phyloP scores from a whole-genome alignment of 1,284 basidiomycete species.

The Ceratobasidium sp. region DNA sequence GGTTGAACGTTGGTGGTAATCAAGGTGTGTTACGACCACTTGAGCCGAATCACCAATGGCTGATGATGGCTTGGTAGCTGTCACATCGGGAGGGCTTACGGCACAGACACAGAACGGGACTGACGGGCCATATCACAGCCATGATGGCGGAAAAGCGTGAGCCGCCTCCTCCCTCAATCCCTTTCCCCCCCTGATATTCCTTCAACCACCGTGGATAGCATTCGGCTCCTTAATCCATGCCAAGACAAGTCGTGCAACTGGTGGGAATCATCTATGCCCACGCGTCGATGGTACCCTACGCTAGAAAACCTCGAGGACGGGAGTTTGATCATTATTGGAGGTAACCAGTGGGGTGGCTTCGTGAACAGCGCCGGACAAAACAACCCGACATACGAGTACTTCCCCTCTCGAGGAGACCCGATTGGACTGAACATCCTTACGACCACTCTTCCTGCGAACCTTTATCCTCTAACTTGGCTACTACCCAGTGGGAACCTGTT shows the following conservation, averaged over 20 bases:
- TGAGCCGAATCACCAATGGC: background rate
- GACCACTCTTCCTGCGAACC: constrained; percentile 88
- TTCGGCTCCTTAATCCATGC: constrained; percentile 54
- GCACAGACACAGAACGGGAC: constrained; percentile 45
- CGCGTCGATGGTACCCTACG: constrained; percentile 51
- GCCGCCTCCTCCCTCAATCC: no score
- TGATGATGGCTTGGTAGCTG: background rate
- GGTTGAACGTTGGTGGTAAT: constrained; percentile 70
- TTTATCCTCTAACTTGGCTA: constrained; percentile 88
- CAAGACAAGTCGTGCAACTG: constrained; percentile 48
- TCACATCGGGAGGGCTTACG: constrained; percentile 17
- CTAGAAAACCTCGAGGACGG: constrained; percentile 58
- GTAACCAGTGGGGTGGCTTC: constrained; percentile 85
- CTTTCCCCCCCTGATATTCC: constrained; percentile 67
- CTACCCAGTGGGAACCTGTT: constrained; percentile 88
- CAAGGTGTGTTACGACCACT: constrained; percentile 60
- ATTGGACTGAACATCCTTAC: constrained; percentile 85
- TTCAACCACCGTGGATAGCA: constrained; percentile 59
- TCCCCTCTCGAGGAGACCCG: constrained; percentile 74
- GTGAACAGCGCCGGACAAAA: constrained; percentile 86
- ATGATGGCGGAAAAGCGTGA: constrained; percentile 68
- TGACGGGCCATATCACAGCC: constrained; percentile 45
- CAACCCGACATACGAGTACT: constrained; percentile 89
- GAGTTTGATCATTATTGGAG: constrained; percentile 66
- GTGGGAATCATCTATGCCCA: constrained; percentile 44